A percentile compares a stretch with the other conserved stretches of the same genome.
phyloP scores from a whole-genome alignment of 1,284 basidiomycete species.

The Megacollybia platyphylla region DNA sequence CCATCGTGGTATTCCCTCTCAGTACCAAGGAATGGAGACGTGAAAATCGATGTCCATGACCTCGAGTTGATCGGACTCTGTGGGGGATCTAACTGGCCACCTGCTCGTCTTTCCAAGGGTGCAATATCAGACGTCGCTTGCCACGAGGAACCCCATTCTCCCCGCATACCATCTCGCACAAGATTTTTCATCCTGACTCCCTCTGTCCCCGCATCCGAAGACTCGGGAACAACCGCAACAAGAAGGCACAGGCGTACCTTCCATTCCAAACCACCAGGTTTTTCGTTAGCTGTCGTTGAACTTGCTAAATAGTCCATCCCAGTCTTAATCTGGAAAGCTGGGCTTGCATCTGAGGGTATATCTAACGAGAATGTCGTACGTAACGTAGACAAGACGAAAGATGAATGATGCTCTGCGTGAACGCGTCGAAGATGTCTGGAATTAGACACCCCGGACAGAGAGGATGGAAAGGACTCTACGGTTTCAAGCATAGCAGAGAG shows the following conservation, averaged over 20 bases:
- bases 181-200: conserved; percentile 44
- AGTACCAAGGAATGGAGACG: conserved; percentile 36
- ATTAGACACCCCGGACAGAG: conserved; percentile 26
- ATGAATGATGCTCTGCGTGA: conserved; percentile 75
- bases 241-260: conserved; percentile 72
- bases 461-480: conserved; percentile 66
- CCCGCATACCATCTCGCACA: conserved; percentile 39
- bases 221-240: conserved; percentile 50
- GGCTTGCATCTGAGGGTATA: conserved; percentile 81
- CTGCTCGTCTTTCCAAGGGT: conserved; percentile 38
- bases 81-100: conserved; percentile 2
- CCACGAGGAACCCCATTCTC: conserved; percentile 62
- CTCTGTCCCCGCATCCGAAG: conserved; percentile 28
- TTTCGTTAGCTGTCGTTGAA: conserved; percentile 2
- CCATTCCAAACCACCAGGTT: conserved; percentile 72
- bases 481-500: conserved; percentile 78
- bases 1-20: conserved; percentile 46
- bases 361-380: conserved; percentile 78
- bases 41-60: conserved; percentile 41
- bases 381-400: conserved; percentile 57
- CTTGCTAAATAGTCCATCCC: conserved; percentile 12
- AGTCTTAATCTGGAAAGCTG: conserved; percentile 57
- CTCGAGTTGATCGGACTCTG: conserved; percentile 5
- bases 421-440: conserved; percentile 45
- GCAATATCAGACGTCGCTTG: conserved; percentile 42